Evolutionary conservation across 305 asterid species (phyloP).

Genomic region (Solanum hybrid): DNA sequence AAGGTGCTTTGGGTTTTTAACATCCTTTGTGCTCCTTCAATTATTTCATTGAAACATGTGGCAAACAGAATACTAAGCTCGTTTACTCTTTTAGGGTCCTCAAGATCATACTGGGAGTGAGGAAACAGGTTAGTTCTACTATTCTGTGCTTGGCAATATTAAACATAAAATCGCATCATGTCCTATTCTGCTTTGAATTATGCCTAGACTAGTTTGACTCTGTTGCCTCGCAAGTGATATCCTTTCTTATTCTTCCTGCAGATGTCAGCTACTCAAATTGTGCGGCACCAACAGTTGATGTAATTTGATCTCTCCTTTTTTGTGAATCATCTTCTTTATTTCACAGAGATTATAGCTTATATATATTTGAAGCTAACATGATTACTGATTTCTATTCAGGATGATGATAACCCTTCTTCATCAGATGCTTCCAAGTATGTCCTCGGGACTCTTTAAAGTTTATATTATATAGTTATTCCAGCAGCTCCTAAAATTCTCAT

Average conservation of each 20-base stretch:
- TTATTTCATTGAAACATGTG: not conserved
- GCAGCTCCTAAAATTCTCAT: slow-evolving; percentile 11
- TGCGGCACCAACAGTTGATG: not conserved
- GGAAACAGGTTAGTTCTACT: not conserved
- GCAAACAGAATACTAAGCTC: not conserved
- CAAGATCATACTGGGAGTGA: not conserved
- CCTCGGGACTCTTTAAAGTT: slow-evolving; percentile 6
- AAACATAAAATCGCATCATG: not conserved
- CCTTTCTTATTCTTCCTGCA: not conserved
- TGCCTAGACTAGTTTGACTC: not conserved
- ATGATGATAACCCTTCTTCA: slow-evolving; percentile 20
- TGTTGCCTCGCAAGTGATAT: not conserved
- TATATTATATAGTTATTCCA: not conserved
- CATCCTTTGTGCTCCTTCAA: not conserved
- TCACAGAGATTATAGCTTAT: not conserved
- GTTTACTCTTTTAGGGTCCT: slow-evolving; percentile 1
- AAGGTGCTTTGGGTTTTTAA: slow-evolving; percentile 36
- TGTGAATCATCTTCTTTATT: not conserved
- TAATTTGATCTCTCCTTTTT: not conserved
- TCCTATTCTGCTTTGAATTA: not conserved
- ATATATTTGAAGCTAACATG: not conserved
- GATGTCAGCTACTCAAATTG: not conserved
- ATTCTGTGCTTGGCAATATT: not conserved
- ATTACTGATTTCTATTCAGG: slow-evolving; percentile 37
- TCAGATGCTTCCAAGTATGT: slow-evolving; percentile 82